phyloP scores from a whole-genome alignment of 371 early-diverging fungal genomes.

The Mucor circinelloides region DNA sequence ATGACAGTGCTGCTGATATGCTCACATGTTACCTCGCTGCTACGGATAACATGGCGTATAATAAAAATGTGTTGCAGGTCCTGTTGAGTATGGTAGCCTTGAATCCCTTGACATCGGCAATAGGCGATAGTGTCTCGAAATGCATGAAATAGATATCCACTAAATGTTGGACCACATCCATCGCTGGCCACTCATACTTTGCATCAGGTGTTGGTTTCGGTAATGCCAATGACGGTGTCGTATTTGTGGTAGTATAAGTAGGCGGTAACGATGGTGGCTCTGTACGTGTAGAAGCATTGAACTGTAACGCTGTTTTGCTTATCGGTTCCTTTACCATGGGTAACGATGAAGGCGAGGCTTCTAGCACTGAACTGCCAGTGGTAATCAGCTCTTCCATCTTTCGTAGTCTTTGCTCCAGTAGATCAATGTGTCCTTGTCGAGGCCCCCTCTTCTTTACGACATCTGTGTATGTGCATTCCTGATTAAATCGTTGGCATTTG shows the following conservation, averaged over 20 bases:
- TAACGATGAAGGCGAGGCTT: background rate
- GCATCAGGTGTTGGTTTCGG: background rate
- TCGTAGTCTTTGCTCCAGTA: slow-evolving; percentile 60
- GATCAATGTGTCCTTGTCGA: slow-evolving; percentile 68
- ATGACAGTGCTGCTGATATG: too few relatives aligned
- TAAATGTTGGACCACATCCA: slow-evolving; percentile 9
- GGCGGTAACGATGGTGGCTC: background rate
- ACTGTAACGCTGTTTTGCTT: background rate
- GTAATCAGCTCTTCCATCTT: slow-evolving; percentile 53
- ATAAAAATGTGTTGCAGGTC: slow-evolving; percentile 13
- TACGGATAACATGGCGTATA: slow-evolving; percentile 13
- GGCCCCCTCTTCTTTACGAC: slow-evolving; percentile 69
- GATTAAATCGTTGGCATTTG: slow-evolving; percentile 62
- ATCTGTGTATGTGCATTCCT: slow-evolving; percentile 64
- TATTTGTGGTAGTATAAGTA: background rate
- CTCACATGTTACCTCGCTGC: slow-evolving; percentile 27
- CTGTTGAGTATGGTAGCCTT: slow-evolving; percentile 8
- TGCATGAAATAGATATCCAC: slow-evolving; percentile 11
- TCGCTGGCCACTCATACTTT: background rate
- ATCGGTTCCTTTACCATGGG: background rate
- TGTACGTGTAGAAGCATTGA: background rate
- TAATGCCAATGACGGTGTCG: background rate
- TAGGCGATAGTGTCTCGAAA: slow-evolving; percentile 11
- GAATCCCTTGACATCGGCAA: slow-evolving; percentile 4
- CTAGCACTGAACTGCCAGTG: background rate